Conservation (phyloP, 176 grass and related monocot genomes). For the Elaeis guineensis region DNA sequence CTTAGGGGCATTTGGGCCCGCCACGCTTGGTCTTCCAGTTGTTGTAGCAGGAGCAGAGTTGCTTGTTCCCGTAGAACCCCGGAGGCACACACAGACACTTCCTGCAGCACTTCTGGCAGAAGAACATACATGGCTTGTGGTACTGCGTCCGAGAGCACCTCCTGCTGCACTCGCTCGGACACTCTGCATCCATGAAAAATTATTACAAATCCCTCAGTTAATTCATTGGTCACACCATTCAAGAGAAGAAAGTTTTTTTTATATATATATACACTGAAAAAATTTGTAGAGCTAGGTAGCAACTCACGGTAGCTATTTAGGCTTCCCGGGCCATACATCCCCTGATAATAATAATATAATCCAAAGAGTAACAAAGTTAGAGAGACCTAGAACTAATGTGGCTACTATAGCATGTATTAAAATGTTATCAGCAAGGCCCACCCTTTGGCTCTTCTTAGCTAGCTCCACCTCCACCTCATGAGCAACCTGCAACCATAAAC, state of each 20-base stretch:
- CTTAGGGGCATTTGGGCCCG: conserved; percentile 4
- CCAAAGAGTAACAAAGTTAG: too few relatives aligned
- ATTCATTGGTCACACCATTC: too few relatives aligned
- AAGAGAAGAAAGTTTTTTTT: too few relatives aligned
- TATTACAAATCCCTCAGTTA: background rate
- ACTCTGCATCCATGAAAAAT: background rate
- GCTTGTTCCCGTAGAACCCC: conserved; percentile 14
- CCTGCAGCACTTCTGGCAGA: conserved; percentile 15
- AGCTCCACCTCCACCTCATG: background rate
- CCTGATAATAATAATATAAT: background rate
- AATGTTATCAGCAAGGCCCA: background rate
- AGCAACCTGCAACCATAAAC: background rate
- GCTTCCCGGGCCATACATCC: conserved; percentile 1
- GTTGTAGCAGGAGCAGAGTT: conserved; percentile 4
- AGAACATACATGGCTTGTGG: conserved; percentile 18
- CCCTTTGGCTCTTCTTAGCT: background rate
- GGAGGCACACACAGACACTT: conserved; percentile 12
- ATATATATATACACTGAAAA: background rate
- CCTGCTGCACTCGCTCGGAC: conserved; percentile 6
- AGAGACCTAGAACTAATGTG: too few relatives aligned
- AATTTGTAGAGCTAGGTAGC: too few relatives aligned
- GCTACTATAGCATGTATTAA: background rate
- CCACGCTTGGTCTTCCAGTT: conserved; percentile 18
- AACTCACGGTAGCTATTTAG: conserved; percentile 2
- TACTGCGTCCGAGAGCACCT: conserved; percentile 13